A percentile compares a stretch with the other conserved stretches of the same genome.
These are phyloP conservation scores for Amoebophrya sp. DNA, from an alignment of 169 alveolate genomes.

Conservation along the genomic window DNA sequence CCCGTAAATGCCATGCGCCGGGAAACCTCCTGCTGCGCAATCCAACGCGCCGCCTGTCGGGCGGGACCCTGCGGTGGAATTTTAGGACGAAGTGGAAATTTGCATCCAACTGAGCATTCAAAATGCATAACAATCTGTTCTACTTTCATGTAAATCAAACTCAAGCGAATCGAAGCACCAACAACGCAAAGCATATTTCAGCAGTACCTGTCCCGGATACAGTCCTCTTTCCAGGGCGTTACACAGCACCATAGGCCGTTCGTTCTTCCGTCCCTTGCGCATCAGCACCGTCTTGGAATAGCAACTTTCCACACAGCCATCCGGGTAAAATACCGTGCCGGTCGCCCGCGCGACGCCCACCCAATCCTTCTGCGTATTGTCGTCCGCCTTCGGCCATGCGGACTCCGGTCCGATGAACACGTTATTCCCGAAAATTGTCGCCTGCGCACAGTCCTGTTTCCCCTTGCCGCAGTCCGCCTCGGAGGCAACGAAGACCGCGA, in stretches of 20 bases:
- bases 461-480: background rate
- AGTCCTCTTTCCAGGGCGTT: background rate
- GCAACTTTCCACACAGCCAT: background rate
- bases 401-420: background rate
- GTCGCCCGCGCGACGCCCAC: background rate
- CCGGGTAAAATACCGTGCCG: background rate
- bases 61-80: background rate
- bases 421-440: background rate
- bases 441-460: background rate
- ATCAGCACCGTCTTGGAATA: background rate
- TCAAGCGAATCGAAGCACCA: too few species aligned
- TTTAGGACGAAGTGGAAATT: too few species aligned
- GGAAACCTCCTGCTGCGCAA: background rate
- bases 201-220: background rate
- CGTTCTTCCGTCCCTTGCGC: background rate
- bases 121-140: too few species aligned
- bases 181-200: background rate
- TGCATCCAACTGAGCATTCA: too few species aligned
- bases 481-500: background rate
- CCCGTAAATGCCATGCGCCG: background rate
- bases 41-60: background rate
- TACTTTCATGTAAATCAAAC: too few species aligned
- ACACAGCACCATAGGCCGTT: background rate
- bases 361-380: background rate
- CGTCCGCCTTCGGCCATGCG: background rate